A percentile compares a stretch with the other conserved stretches of the same genome.
These are phyloP conservation scores for Glycine tomentella DNA, from an alignment of 306 rosid genomes.

Conservation along the genomic window DNA sequence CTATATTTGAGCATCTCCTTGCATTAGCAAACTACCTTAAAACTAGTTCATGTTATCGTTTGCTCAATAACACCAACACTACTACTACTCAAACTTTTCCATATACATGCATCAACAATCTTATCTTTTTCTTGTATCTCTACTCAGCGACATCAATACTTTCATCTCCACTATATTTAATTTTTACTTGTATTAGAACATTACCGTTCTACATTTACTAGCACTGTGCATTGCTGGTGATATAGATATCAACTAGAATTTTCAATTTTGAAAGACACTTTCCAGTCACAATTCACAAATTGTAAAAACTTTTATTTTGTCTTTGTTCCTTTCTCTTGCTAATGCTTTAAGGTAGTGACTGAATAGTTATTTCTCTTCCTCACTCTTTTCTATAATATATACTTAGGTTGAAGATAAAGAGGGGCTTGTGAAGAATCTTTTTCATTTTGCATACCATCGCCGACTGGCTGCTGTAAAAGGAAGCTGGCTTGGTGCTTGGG, in stretches of 20 bases:
- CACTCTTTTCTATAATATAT: too few relatives aligned
- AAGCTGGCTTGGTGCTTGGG: constrained; percentile 98
- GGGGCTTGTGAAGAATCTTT: constrained; percentile 69
- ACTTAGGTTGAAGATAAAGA: constrained; percentile 77
- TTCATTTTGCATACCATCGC: constrained; percentile 65
- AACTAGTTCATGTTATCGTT: too few relatives aligned
- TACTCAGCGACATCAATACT: too few relatives aligned
- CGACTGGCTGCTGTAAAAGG: constrained; percentile 77
- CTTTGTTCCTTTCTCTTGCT: neutral
- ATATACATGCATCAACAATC: neutral
- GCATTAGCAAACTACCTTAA: too few relatives aligned
- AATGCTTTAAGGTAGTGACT: constrained; percentile 3
- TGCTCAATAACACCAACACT: too few relatives aligned
- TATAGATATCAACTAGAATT: neutral
- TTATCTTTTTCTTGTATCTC: too few relatives aligned
- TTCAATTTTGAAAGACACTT: neutral
- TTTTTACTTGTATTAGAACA: too few relatives aligned
- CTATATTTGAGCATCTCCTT: too few relatives aligned
- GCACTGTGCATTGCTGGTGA: neutral
- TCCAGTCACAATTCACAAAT: neutral
- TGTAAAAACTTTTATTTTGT: too few relatives aligned
- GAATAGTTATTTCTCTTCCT: neutral
- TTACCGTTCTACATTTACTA: neutral
- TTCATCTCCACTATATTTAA: too few relatives aligned
- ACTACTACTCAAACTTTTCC: too few relatives aligned